Evolutionary conservation across 345 rosid genomes (phyloP).

Genomic region (Brassica napus): DNA sequence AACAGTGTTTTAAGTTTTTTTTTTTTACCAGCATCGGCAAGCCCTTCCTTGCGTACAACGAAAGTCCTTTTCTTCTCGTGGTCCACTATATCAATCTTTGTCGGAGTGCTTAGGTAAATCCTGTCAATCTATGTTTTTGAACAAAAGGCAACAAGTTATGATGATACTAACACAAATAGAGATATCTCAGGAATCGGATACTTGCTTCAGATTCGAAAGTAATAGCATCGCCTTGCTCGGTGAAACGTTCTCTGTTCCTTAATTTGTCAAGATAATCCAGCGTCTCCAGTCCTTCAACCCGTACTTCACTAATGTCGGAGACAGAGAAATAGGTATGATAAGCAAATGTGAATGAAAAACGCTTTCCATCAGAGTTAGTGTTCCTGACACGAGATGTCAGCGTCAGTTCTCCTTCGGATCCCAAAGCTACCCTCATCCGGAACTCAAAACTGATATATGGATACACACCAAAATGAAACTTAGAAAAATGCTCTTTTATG

Average conservation of each 20-base stretch:
- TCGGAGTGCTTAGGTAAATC: slow-evolving; percentile 84
- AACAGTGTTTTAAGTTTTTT: slow-evolving; percentile 24
- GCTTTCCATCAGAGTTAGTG: slow-evolving; percentile 78
- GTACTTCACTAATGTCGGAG: slow-evolving; percentile 96
- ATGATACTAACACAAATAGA: background rate
- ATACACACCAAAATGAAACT: slow-evolving; percentile 14
- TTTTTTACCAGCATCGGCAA: slow-evolving; percentile 88
- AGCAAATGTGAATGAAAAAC: slow-evolving; percentile 86
- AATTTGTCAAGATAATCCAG: slow-evolving; percentile 92
- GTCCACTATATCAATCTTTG: slow-evolving; percentile 90
- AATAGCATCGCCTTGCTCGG: slow-evolving; percentile 95
- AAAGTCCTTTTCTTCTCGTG: slow-evolving; percentile 96
- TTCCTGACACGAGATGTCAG: slow-evolving; percentile 88
- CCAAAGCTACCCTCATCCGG: slow-evolving; percentile 83
- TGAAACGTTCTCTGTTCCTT: slow-evolving; percentile 73
- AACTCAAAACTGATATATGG: slow-evolving; percentile 66
- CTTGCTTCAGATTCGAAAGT: slow-evolving; percentile 89
- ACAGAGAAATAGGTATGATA: slow-evolving; percentile 93
- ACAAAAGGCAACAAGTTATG: background rate
- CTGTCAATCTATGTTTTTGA: slow-evolving; percentile 60
- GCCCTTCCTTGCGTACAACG: slow-evolving; percentile 90
- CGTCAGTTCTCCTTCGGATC: slow-evolving; percentile 72
- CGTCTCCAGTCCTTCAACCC: slow-evolving; percentile 92
- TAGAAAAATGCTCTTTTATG: slow-evolving; percentile 4
- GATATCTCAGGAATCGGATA: slow-evolving; percentile 14